These are phyloP conservation scores for Botrytis byssoidea DNA, from an alignment of 2,329 filamentous ascomycete genomes.

Conservation along the genomic window DNA sequence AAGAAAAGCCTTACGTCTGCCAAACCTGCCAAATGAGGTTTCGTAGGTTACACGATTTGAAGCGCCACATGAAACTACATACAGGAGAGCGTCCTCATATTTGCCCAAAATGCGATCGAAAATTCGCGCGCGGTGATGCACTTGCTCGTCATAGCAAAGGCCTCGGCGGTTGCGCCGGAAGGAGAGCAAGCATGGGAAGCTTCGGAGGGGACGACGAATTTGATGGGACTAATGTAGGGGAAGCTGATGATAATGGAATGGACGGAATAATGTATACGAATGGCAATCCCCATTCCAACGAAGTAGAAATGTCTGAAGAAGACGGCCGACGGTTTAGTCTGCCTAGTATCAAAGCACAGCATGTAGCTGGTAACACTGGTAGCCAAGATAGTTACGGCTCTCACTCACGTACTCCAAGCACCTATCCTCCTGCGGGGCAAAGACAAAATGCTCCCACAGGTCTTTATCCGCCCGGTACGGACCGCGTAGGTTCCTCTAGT, in stretches of 20 bases:
- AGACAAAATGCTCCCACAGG: constrained; percentile 49
- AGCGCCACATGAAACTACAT: constrained; percentile 93
- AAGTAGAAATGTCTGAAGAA: constrained; percentile 59
- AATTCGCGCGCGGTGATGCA: constrained; percentile 93
- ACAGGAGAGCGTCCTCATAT: constrained; percentile 95
- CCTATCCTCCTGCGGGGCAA: constrained; percentile 70
- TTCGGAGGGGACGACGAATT: constrained; percentile 78
- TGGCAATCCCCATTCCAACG: constrained; percentile 51
- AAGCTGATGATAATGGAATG: constrained; percentile 57
- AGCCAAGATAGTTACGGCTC: constrained; percentile 43
- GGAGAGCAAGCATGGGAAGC: constrained; percentile 79
- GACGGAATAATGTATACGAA: constrained; percentile 52
- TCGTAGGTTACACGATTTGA: constrained; percentile 87
- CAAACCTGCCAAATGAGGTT: constrained; percentile 92
- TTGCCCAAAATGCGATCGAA: constrained; percentile 89
- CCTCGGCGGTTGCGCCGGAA: constrained; percentile 89
- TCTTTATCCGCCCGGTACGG: constrained; percentile 61
- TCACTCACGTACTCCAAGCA: constrained; percentile 67
- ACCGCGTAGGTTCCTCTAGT: constrained; percentile 50
- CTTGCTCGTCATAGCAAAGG: constrained; percentile 94
- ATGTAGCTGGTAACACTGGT: constrained; percentile 52
- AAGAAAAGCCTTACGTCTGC: constrained; percentile 96
- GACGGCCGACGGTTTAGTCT: constrained; percentile 65
- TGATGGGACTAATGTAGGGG: constrained; percentile 52
- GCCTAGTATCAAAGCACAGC: constrained; percentile 71